Conservation (phyloP, 2,329 filamentous ascomycete genomes). For the Cercospora sp. region DNA sequence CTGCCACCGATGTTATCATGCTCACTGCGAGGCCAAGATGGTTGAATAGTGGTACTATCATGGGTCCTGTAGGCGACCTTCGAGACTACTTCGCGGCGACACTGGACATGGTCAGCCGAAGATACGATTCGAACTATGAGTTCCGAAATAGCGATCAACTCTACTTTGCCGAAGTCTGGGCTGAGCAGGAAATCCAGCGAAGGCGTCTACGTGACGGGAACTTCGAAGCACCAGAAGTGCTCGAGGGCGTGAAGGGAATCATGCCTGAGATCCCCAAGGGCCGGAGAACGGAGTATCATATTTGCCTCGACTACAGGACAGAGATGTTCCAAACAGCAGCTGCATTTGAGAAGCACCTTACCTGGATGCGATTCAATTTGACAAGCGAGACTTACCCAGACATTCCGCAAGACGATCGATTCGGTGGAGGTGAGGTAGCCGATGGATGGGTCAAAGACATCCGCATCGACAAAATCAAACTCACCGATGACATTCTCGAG, state of each 20-base stretch:
- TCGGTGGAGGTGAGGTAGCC: conserved; percentile 4
- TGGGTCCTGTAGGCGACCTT: conserved; percentile 43
- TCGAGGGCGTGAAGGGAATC: conserved; percentile 8
- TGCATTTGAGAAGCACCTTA: conserved; percentile 25
- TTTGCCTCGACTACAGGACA: conserved; percentile 30
- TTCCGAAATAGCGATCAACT: conserved; percentile 43
- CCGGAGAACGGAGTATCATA: conserved; percentile 28
- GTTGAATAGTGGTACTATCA: conserved; percentile 42
- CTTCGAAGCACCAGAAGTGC: conserved; percentile 11
- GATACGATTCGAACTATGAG: conserved; percentile 25
- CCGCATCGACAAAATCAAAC: conserved; percentile 22
- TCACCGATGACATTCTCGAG: conserved; percentile 19
- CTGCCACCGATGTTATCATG: conserved; percentile 39
- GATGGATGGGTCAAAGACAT: conserved; percentile 5
- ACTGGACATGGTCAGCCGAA: conserved; percentile 29
- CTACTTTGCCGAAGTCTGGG: conserved; percentile 55
- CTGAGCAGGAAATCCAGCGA: conserved; percentile 53
- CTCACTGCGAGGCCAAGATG: conserved; percentile 48
- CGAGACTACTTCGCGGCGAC: conserved; percentile 40
- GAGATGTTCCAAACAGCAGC: conserved; percentile 30
- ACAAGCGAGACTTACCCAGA: conserved; percentile 13
- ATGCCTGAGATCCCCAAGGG: conserved; percentile 22
- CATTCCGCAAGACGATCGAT: not conserved
- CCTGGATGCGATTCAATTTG: conserved; percentile 31
- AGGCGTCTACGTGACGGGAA: conserved; percentile 16